phyloP scores from a whole-genome alignment of 208 protist species.

The Naegleria lovaniensis region DNA sequence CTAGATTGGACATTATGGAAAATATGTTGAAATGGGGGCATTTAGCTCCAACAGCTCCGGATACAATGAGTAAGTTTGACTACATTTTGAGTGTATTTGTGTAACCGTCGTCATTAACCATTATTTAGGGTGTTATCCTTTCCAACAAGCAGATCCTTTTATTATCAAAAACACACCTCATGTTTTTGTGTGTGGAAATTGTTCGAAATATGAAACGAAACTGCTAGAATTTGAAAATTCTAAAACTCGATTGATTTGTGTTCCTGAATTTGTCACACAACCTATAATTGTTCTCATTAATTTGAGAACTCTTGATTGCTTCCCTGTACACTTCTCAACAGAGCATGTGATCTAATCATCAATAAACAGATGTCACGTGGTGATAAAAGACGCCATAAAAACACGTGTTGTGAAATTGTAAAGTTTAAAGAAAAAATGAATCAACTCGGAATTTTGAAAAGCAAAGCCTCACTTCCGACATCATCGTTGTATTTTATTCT shows the following conservation, averaged over 20 bases:
- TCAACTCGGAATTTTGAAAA: not conserved
- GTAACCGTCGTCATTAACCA: too few species aligned
- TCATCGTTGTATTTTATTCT: not conserved
- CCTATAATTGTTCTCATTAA: not conserved
- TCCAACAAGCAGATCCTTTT: constrained; percentile 69
- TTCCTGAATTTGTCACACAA: not conserved
- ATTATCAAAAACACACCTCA: constrained; percentile 62
- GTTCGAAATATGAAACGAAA: constrained; percentile 50
- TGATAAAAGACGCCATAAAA: too few species aligned
- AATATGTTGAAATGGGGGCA: constrained; percentile 63
- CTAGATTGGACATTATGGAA: constrained; percentile 61
- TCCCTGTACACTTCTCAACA: not conserved
- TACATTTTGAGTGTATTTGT: too few species aligned
- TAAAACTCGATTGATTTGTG: not conserved
- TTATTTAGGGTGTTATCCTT: constrained; percentile 71
- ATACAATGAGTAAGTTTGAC: constrained; percentile 55
- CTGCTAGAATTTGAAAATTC: not conserved
- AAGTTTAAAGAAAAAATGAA: not conserved
- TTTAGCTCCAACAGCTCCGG: constrained; percentile 74
- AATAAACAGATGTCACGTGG: too few species aligned
- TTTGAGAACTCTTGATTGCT: not conserved
- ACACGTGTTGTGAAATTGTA: not conserved
- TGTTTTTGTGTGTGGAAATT: constrained; percentile 74
- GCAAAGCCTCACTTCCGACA: not conserved
- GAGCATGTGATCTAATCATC: not conserved